Evolutionary conservation across 1,139 yeast genomes (phyloP).

Genomic region (Hyphopichia burtonii): DNA sequence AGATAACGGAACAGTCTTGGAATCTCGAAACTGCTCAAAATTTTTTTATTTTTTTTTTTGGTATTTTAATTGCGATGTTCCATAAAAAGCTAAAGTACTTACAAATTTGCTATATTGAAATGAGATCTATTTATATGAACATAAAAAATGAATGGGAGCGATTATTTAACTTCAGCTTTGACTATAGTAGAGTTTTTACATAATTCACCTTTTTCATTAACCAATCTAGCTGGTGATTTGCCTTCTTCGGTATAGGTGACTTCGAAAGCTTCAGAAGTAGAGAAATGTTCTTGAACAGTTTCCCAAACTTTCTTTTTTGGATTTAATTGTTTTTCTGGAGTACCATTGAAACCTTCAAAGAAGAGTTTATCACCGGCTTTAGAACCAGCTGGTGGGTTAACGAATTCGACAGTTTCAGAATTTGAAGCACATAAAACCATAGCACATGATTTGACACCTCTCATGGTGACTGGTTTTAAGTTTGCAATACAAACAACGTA

Average conservation of each 20-base stretch:
- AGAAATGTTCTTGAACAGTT: slow-evolving; percentile 84
- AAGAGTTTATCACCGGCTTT: slow-evolving; percentile 95
- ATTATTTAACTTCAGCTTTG: slow-evolving; percentile 71
- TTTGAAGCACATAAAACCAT: slow-evolving; percentile 95
- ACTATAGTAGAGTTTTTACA: slow-evolving; percentile 69
- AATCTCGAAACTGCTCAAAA: no score
- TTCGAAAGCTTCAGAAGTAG: slow-evolving; percentile 73
- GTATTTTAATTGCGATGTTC: not conserved
- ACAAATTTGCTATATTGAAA: not conserved
- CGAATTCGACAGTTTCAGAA: slow-evolving; percentile 76
- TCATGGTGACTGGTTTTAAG: slow-evolving; percentile 65
- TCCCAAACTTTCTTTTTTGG: slow-evolving; percentile 99
- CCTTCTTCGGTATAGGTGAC: slow-evolving; percentile 84
- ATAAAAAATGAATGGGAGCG: not conserved
- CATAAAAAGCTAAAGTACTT: not conserved
- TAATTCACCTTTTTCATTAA: slow-evolving; percentile 69
- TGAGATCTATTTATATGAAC: not conserved
- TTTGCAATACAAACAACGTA: slow-evolving; percentile 57
- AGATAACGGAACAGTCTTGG: no score
- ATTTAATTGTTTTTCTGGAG: slow-evolving; percentile 89
- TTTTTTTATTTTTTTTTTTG: not conserved
- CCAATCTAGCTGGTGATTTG: slow-evolving; percentile 72
- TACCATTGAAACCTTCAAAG: slow-evolving; percentile 85
- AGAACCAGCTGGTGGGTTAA: slow-evolving; percentile 92
- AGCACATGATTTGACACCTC: slow-evolving; percentile 90